A percentile compares a stretch with the other conserved stretches of the same genome.
phyloP scores from a whole-genome alignment of 306 rosid genomes.

The Sicyos baderoa region DNA sequence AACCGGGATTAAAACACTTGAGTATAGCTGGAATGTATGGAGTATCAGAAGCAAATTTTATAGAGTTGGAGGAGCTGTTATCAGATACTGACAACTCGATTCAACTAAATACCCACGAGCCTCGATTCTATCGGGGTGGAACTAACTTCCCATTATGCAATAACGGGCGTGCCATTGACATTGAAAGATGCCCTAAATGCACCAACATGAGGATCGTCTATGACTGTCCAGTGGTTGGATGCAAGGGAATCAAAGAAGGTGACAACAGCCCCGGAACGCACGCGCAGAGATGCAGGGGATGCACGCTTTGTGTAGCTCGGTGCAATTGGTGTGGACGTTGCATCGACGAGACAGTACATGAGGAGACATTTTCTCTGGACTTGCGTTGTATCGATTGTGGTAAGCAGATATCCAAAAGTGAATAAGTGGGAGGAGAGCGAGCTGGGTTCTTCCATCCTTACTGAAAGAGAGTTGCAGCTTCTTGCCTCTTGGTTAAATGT shows the following conservation, averaged over 20 bases:
- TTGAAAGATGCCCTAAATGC: constrained; percentile 56
- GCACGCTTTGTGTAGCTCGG: constrained; percentile 40
- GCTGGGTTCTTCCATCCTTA: constrained; percentile 27
- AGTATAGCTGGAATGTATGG: constrained; percentile 85
- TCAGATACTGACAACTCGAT: constrained; percentile 44
- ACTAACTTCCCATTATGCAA: constrained; percentile 22
- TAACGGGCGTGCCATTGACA: constrained; percentile 44
- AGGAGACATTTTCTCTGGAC: constrained; percentile 45
- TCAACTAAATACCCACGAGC: constrained; percentile 36
- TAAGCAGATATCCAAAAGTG: constrained; percentile 23
- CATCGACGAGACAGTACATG: constrained; percentile 35
- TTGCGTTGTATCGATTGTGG: constrained; percentile 42
- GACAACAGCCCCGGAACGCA: constrained; percentile 5
- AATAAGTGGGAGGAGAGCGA: constrained; percentile 26
- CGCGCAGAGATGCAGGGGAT: constrained; percentile 44
- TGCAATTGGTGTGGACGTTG: constrained; percentile 47
- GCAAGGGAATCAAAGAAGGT: constrained; percentile 31
- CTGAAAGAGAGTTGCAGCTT: constrained; percentile 31
- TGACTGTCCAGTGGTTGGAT: constrained; percentile 53
- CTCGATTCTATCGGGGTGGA: constrained; percentile 37
- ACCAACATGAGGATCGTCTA: constrained; percentile 35
- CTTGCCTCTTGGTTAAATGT: constrained; percentile 27
- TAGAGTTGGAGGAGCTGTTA: constrained; percentile 56
- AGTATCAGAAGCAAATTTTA: constrained; percentile 55
- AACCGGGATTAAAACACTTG: constrained; percentile 55